Base-by-base conservation (phyloP, 257 asterid genomes). In the Petrea volubilis region DNA sequence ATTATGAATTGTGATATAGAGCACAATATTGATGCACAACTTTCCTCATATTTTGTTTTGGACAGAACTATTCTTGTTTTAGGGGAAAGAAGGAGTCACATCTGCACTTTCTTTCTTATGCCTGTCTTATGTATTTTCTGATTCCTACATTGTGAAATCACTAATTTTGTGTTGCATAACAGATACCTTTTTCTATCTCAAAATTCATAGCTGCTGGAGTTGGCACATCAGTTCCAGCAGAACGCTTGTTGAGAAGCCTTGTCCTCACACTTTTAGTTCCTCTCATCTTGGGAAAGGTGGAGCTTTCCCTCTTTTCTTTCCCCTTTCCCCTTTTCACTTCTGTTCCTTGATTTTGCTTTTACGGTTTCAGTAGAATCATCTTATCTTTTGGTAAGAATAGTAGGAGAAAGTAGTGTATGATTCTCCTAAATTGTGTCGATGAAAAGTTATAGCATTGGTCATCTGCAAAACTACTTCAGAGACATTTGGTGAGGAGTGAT, bases 121-220 rank as follows among this genome's bases (percentile, higher is more conserved):
- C 7, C 17, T 18, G n/a, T n/a, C n/a, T n/a, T n/a, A n/a, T n/a
- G n/a, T n/a, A 52, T 60, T 25, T 70, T 74, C 75, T 40, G 29
- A 25, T 44, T 60, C 38, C 47, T 50, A 41, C 51, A 27, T n/a
- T 59, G 61, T 18, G 72, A 68, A 70, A 34, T 79, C 74, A 67
- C 73, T 79, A 60, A 58, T 65, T 57, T 51, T 52, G 53, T 64
- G 36, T 76, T 73, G 71, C 47, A 13, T 75, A 1, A 62, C 84
- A 93, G 98, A 77, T 93, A 75, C 38, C 7, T 33, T 33, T 33
- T 33, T 7, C 38, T 33, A 3, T 33, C 5, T 33, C 38, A 33
- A 33, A 79, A 81, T 81, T 91, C 78, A 77, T 91, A 28, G 97
- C 90, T 73, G 71, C 89, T 55, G 97, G 97, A 61, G 93, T 89